A percentile compares a stretch with the other conserved stretches of the same genome.
Evolutionary conservation across 2,329 filamentous ascomycete species (phyloP).

Genomic region (Celoporthe dispersa): DNA sequence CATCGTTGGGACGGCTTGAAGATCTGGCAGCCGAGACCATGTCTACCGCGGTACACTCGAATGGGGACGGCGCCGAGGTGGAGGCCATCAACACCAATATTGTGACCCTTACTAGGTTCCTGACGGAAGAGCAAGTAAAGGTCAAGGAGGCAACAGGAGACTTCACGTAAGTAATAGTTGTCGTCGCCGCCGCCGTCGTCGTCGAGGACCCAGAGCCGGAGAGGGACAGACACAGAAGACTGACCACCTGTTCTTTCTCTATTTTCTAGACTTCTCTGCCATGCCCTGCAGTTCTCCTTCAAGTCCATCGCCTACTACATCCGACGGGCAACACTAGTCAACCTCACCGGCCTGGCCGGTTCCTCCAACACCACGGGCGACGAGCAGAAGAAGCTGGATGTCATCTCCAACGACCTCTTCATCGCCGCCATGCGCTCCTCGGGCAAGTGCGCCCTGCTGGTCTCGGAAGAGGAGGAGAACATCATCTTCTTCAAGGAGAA

Average conservation of each 20-base stretch:
- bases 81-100: constrained; percentile 96
- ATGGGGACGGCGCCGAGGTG: constrained; percentile 54
- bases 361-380: constrained; percentile 95
- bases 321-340: constrained; percentile 90
- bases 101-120: constrained; percentile 90
- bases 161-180: constrained; percentile 75
- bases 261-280: constrained; percentile 89
- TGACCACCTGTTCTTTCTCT: constrained; percentile 2
- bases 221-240: no score
- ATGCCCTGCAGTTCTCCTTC: constrained; percentile 98
- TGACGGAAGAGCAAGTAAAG: constrained; percentile 95
- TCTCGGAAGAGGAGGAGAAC: constrained; percentile 98
- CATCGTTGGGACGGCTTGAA: not conserved
- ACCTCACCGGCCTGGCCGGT: constrained; percentile 91
- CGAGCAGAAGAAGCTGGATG: constrained; percentile 99
- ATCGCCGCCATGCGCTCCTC: constrained; percentile 93
- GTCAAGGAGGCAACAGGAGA: constrained; percentile 95
- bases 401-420: constrained; percentile 98
- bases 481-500: constrained; percentile 83
- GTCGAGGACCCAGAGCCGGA: no score
- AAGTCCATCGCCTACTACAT: constrained; percentile 99
- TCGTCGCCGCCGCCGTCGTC: no score
- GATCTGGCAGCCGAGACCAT: constrained; percentile 13
- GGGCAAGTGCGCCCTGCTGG: constrained; percentile 85
- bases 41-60: constrained; percentile 34